These are phyloP conservation scores for Pseudocercospora ulei DNA, from an alignment of 2,329 filamentous ascomycete genomes.

Conservation along the genomic window DNA sequence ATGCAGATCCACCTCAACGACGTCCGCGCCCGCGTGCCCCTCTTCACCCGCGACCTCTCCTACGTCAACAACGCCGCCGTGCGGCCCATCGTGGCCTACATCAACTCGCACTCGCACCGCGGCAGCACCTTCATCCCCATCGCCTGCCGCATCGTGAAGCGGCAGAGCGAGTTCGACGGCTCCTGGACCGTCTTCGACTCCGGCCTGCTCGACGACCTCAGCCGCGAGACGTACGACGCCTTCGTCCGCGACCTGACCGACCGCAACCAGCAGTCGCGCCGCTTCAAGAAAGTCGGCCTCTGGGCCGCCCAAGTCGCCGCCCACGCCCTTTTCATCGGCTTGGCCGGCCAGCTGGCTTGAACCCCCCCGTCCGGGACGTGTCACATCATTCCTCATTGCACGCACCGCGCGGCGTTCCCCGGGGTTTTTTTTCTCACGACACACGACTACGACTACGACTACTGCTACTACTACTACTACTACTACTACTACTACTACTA, in stretches of 20 bases:
- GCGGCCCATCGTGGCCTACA: conserved; percentile 92
- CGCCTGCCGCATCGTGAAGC: conserved; percentile 87
- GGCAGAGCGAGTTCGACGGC: conserved; percentile 79
- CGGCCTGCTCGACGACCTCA: conserved; percentile 85
- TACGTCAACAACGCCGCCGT: conserved; percentile 95
- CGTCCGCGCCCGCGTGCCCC: conserved; percentile 79
- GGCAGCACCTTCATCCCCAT: conserved; percentile 87
- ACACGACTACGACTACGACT: too few relatives aligned
- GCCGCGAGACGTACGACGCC: conserved; percentile 85
- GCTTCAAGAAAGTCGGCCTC: conserved; percentile 90
- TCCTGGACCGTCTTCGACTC: conserved; percentile 92
- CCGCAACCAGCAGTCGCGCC: conserved; percentile 71
- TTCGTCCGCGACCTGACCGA: conserved; percentile 88
- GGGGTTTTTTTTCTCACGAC: neutral
- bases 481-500: too few relatives aligned
- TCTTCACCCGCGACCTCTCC: conserved; percentile 83
- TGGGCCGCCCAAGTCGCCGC: conserved; percentile 90
- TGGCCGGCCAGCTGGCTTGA: conserved; percentile 68
- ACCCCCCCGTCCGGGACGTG: neutral
- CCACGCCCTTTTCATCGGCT: conserved; percentile 87
- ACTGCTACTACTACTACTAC: too few relatives aligned
- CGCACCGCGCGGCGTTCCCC: neutral
- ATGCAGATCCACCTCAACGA: conserved; percentile 91
- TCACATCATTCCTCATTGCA: neutral
- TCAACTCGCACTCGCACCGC: conserved; percentile 61